Evolutionary conservation across 108 stramenopile species (phyloP).

Genomic region (Fistulifera pelliculosa): DNA sequence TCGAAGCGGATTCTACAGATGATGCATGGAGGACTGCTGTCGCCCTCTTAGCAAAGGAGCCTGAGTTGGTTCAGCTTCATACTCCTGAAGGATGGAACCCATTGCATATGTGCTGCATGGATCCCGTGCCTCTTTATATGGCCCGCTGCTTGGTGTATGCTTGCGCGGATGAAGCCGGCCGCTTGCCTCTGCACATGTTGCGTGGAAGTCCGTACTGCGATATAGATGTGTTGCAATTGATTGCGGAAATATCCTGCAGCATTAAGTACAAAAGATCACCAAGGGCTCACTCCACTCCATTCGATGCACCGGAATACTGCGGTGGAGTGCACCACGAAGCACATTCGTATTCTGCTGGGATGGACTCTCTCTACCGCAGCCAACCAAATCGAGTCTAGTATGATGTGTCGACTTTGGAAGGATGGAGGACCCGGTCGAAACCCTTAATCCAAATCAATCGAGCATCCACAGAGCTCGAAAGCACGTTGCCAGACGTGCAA

Average conservation of each 20-base stretch:
- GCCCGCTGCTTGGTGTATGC: conserved; percentile 25
- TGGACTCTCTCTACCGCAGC: conserved; percentile 3
- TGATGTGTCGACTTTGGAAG: conserved; percentile 19
- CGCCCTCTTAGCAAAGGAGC: conserved; percentile 23
- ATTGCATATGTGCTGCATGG: conserved; percentile 34
- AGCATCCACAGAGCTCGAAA: neutral
- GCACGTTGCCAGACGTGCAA: conserved; percentile 25
- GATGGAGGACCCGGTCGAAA: neutral
- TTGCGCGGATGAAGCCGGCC: conserved; percentile 31
- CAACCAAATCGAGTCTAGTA: neutral
- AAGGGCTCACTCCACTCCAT: too few relatives aligned
- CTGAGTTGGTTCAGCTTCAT: conserved; percentile 19
- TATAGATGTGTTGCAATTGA: conserved; percentile 23
- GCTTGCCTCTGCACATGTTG: conserved; percentile 38
- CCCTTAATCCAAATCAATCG: neutral
- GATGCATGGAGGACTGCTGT: conserved; percentile 40
- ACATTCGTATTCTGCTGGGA: conserved; percentile 30
- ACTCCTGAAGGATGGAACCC: conserved; percentile 21
- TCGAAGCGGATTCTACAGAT: conserved; percentile 22
- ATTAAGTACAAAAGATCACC: too few relatives aligned
- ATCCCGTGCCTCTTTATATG: conserved; percentile 22
- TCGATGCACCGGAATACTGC: too few relatives aligned
- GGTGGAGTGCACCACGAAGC: conserved; percentile 20
- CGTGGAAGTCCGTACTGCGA: conserved; percentile 27
- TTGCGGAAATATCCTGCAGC: conserved; percentile 43